Percentiles rank a stretch among this genome's conserved stretches.
Conservation (phyloP, 345 rosid genomes). For the Boechera stricta region DNA sequence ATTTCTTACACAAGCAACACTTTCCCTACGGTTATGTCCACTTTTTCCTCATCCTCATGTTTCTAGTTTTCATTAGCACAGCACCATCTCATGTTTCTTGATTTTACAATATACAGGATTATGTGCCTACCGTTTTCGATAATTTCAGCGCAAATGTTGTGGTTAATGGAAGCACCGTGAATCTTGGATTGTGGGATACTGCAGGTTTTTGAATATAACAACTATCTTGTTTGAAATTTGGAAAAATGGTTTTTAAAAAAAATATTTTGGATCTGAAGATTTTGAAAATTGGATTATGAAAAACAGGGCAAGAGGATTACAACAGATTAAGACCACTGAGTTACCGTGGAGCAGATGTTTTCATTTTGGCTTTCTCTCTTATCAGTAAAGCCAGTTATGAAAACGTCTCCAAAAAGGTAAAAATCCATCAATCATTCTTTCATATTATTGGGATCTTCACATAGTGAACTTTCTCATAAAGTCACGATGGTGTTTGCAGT, state of each 20-base stretch:
- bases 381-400: constrained; percentile 99
- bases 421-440: background rate
- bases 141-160: constrained; percentile 97
- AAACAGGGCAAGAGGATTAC: constrained; percentile 90
- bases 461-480: background rate
- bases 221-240: background rate
- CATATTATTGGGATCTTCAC: background rate
- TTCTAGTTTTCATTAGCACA: background rate
- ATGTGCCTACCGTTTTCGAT: constrained; percentile 93
- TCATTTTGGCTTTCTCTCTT: constrained; percentile 91
- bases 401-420: constrained; percentile 92
- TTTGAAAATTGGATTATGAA: constrained; percentile 24
- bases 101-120: constrained; percentile 57
- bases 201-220: constrained; percentile 57
- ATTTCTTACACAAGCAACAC: constrained; percentile 91
- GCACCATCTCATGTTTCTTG: constrained; percentile 9
- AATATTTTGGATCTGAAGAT: constrained; percentile 13
- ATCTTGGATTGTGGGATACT: constrained; percentile 97
- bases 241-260: constrained; percentile 2
- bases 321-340: constrained; percentile 91
- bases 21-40: constrained; percentile 66
- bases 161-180: constrained; percentile 85
- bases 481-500: constrained; percentile 53
- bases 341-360: constrained; percentile 96
- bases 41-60: background rate